Base-by-base conservation (phyloP, 2,329 filamentous ascomycete species). In the Alternaria incomplexa region DNA sequence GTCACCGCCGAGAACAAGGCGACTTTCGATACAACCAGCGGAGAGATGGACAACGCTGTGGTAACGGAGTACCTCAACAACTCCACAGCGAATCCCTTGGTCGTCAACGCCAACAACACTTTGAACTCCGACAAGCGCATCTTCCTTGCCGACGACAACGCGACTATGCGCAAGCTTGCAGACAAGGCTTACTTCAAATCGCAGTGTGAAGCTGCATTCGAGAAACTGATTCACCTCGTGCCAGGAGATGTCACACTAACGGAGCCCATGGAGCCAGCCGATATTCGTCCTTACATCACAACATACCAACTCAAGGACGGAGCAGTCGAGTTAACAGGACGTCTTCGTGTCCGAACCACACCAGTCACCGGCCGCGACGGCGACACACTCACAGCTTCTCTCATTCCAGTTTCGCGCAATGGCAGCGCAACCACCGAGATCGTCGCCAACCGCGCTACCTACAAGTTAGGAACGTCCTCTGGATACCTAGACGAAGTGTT, bases 71-170 rank as follows among this genome's bases (percentile, higher is more conserved):
- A 78, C 45, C 67, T 80, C 4, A 62, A 68, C 30, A 73, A 72
- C 17, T 69, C 71, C 5, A 74, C 74, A 2, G 65, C 68, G 4
- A 75, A 75, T 9, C 73, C 74, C 0, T 58, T 78, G 12, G 65
- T 78, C 8, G 65, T 64, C 4, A 71, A 69, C 20, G 48, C 63
- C 30, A 77, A 79, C 53, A 68, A 73, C 28, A 75, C 73, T 0
- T 54, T 77, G 10, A 71, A 73, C 15, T 78, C 75, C 5, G 78
- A 80, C 53, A 69, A 74, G 50, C 69, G 75, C 15, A 70, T 80
- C 17, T 80, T 75, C 53, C 66, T 59, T 6, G 64, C 70, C 4
- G 77, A 79, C 60, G 65, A 62, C 40, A 78, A 78, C 45, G 65
- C 51, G 25, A 80, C 77, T 10, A 76, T 80, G 67, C 58, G 69